Percentiles rank a stretch among this genome's conserved stretches.
These are phyloP conservation scores for Penicillium malachiteum DNA, from an alignment of 495 filamentous ascomycete species.

Conservation along the genomic window DNA sequence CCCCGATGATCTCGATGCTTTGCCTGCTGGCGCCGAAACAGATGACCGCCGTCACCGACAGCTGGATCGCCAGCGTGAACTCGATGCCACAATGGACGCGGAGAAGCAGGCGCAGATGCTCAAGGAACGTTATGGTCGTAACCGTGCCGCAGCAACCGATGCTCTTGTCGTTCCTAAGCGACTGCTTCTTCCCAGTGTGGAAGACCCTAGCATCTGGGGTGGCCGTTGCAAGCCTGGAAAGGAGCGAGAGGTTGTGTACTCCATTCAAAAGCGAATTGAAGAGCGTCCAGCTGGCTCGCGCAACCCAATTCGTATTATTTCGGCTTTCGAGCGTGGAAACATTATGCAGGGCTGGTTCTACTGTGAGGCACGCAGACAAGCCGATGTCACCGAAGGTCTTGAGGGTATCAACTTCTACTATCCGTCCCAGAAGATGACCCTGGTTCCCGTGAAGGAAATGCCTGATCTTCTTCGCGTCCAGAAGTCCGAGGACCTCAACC, in stretches of 20 bases:
- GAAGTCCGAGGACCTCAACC: constrained; percentile 81
- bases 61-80: constrained; percentile 86
- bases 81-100: constrained; percentile 80
- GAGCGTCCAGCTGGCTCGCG: constrained; percentile 68
- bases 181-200: constrained; percentile 85
- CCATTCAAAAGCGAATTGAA: constrained; percentile 82
- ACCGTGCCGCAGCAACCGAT: constrained; percentile 54
- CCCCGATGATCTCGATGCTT: constrained; percentile 81
- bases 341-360: constrained; percentile 94
- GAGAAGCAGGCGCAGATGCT: constrained; percentile 88
- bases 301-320: constrained; percentile 74
- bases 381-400: constrained; percentile 76
- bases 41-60: constrained; percentile 94
- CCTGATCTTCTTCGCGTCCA: constrained; percentile 87
- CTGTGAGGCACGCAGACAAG: constrained; percentile 82
- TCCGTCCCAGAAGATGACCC: constrained; percentile 72
- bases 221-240: constrained; percentile 92
- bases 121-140: constrained; percentile 77
- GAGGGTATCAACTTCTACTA: constrained; percentile 85
- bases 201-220: constrained; percentile 96
- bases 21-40: constrained; percentile 72
- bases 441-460: constrained; percentile 97
- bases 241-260: constrained; percentile 84
- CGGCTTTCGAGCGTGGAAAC: constrained; percentile 85
- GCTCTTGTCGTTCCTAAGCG: constrained; percentile 77